A percentile compares a stretch with the other conserved stretches of the same genome.
Evolutionary conservation across 176 grass and related monocot genomes (phyloP).

Genomic region (Paspalum vaginatum): DNA sequence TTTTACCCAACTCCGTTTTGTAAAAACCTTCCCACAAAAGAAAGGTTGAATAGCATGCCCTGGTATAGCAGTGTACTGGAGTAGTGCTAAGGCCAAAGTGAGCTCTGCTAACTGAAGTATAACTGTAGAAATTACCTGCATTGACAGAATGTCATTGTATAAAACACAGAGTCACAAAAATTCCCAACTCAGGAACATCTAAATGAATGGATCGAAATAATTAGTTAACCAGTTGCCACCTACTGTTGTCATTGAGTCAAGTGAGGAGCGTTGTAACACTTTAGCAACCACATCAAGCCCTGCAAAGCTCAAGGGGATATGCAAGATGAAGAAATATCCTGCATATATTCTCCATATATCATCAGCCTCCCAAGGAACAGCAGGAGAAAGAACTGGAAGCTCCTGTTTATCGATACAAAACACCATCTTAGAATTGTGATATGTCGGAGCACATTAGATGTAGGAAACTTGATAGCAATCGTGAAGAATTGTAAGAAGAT

Average conservation of each 20-base stretch:
- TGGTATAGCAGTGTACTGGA: slow-evolving; percentile 57
- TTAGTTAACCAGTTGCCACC: slow-evolving; percentile 15
- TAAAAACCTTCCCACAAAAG: slow-evolving; percentile 50
- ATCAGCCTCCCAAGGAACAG: slow-evolving; percentile 69
- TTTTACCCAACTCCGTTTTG: slow-evolving; percentile 53
- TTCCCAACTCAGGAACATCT: neutral
- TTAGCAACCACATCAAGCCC: slow-evolving; percentile 70
- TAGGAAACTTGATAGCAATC: neutral
- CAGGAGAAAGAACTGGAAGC: slow-evolving; percentile 53
- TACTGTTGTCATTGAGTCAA: slow-evolving; percentile 73
- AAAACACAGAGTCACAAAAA: neutral
- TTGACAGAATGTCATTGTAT: slow-evolving; percentile 17
- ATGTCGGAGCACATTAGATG: neutral
- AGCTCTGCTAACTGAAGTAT: slow-evolving; percentile 67
- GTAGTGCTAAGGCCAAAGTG: slow-evolving; percentile 48
- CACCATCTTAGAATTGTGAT: neutral
- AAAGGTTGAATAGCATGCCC: slow-evolving; percentile 43
- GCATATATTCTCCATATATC: slow-evolving; percentile 81
- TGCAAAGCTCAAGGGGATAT: slow-evolving; percentile 88
- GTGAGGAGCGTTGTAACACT: slow-evolving; percentile 52
- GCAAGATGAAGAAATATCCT: slow-evolving; percentile 80
- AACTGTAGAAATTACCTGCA: slow-evolving; percentile 59
- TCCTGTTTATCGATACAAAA: slow-evolving; percentile 42
- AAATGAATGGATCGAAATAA: neutral
- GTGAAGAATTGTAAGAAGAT: neutral